Percentiles rank a stretch among this genome's conserved stretches.
Conservation (phyloP, 2,329 filamentous ascomycete species). For the Xylariaceae sp. region DNA sequence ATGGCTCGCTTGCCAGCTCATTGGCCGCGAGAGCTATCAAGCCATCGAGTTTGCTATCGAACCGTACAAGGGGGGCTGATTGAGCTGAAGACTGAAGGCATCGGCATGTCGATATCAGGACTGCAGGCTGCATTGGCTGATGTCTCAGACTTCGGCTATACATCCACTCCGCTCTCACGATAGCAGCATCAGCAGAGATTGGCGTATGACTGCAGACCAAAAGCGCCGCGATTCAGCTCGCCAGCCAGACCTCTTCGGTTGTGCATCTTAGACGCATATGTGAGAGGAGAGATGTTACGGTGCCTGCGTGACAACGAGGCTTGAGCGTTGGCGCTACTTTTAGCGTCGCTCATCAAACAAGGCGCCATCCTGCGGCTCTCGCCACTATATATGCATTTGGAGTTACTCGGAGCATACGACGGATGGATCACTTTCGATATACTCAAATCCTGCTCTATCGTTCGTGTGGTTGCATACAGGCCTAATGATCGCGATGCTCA, state of each 20-base stretch:
- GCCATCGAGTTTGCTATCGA: neutral
- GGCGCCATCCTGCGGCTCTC: no score
- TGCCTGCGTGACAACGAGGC: no score
- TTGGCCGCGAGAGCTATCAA: neutral
- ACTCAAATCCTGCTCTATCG: no score
- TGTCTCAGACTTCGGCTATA: neutral
- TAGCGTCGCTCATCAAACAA: no score
- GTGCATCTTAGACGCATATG: neutral
- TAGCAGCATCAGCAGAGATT: neutral
- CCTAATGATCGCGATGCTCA: no score
- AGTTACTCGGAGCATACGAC: no score
- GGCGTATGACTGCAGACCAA: neutral
- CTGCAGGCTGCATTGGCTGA: neutral
- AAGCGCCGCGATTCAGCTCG: neutral
- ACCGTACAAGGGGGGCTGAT: neutral
- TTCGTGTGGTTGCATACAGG: no score
- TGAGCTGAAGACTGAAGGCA: neutral
- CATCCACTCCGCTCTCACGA: neutral
- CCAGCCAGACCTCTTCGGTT: neutral
- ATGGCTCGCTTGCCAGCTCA: neutral
- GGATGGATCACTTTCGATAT: no score
- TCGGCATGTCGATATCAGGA: no score
- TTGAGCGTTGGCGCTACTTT: no score
- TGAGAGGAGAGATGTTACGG: no score
- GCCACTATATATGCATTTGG: no score